Evolutionary conservation across 2,329 filamentous ascomycete genomes (phyloP), one percentile per base, ranked within the genome.

Genomic region (Cytospora chrysosperma): DNA sequence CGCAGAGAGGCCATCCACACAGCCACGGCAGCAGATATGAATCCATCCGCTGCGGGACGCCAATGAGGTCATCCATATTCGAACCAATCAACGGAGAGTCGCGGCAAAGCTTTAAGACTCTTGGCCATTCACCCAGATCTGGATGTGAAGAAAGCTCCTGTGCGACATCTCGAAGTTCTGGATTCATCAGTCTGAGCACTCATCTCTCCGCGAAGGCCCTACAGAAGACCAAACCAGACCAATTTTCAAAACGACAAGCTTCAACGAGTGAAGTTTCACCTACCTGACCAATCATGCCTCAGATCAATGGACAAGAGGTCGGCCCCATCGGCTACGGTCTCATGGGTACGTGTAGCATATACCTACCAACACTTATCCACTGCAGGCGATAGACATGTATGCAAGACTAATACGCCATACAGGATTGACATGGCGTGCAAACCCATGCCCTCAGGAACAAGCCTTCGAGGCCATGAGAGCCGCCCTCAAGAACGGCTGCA

Each of bases 391-490:
- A 6, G 15, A 28, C 7, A n/a, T 15, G n/a, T n/a, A 7, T 32
- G 40, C 13, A n/a, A 54, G 32, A 26, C 49, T 56, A 15, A 61
- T 54, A 50, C 28, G 15, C 37, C 24, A 32, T 28, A 34, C 52
- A 80, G 78, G 78, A 68, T 70, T 83, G 47, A 80, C 78, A 27
- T 79, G 79, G 78, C 76, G 77, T 26, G 69, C 71, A 32, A 68
- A 72, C 19, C 74, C 75, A 1, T 72, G 74, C 12, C 72, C 81
- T 2, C 70, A 81, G 17, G 79, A 84, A 37, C 75, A 83, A 65
- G 76, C 81, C 43, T 80, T 87, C 66, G 80, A 80, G 51, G 81
- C 84, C 13, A 78, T 90, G 74, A 82, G 82, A 68, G 78, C 82
- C 21, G 77, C 85, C 7, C 72, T 87, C 15, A 67, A 74, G 27